Evolutionary conservation across 176 grass and related monocot species (phyloP).

Genomic region (barley (Hordeum vulgare)): MorexV3_pseudomolecules_assembly NC_058518.1:509612561-509613060

Average conservation of each 20-base stretch:
- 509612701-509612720: conserved; percentile 2
- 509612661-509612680: neutral
- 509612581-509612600: too few relatives aligned
- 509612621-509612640: too few relatives aligned
- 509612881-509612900: neutral
- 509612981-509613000: conserved; percentile 1
- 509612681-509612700: neutral
- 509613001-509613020: neutral
- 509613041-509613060: neutral
- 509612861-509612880: neutral
- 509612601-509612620: too few relatives aligned
- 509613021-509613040: conserved; percentile 6
- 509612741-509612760: conserved; percentile 39
- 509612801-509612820: conserved; percentile 55
- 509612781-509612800: conserved; percentile 50
- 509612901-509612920: neutral
- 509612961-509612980: neutral
- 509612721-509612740: conserved; percentile 50
- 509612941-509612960: conserved; percentile 2
- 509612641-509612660: neutral
- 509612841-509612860: neutral
- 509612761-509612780: conserved; percentile 52
- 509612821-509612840: conserved; percentile 45
- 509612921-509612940: neutral
- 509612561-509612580: too few relatives aligned